Evolutionary conservation across 371 early-diverging fungal species (phyloP), one percentile per base, ranked within the genome.

Genomic region (Mucor indicus): DNA sequence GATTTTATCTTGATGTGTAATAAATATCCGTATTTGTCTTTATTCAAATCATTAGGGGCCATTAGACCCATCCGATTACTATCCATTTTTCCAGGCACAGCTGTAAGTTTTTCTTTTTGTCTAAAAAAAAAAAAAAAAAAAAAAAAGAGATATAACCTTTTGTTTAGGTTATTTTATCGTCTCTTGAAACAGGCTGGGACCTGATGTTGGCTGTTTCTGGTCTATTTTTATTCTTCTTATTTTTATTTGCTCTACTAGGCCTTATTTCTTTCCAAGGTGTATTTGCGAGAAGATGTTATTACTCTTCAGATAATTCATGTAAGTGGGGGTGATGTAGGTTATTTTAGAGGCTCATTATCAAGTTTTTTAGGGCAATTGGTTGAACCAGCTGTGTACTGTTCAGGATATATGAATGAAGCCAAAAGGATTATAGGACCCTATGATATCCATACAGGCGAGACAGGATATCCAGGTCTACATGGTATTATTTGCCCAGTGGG

Each of bases 21-120:
- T 24, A 55, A 55, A 6, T 64, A 79, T 25, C 67, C 62, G 10
- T 50, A 69, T 13, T 31, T 73, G 3, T 77, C 79, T n/a, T 27
- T 81, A 1, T 81, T 81, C 53, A 81, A 81, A 19, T 71, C 78
- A 13, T 32, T 79, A 13, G 70, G 69, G n/a, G 69, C 79, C 6
- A 24, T 67, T 3, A 55, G 79, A 16, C 81, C 81, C 2, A 55
- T 81, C 32, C 74, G 79, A n/a, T 55, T 81, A 2, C 36, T 78
- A 25, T 67, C 66, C 0, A 40, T 79, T 15, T 60, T 79, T 8
- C 75, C 72, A 1, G 81, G 81, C 30, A 81, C 79, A 17, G 75
- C 79, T 2, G 81, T n/a, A n/a, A n/a, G n/a, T n/a, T n/a, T n/a
- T n/a, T n/a, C n/a, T n/a, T n/a, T n/a, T n/a, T n/a, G n/a, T n/a